Evolutionary conservation across 305 asterid species (phyloP).

Genomic region (Petunia hybrid): DNA sequence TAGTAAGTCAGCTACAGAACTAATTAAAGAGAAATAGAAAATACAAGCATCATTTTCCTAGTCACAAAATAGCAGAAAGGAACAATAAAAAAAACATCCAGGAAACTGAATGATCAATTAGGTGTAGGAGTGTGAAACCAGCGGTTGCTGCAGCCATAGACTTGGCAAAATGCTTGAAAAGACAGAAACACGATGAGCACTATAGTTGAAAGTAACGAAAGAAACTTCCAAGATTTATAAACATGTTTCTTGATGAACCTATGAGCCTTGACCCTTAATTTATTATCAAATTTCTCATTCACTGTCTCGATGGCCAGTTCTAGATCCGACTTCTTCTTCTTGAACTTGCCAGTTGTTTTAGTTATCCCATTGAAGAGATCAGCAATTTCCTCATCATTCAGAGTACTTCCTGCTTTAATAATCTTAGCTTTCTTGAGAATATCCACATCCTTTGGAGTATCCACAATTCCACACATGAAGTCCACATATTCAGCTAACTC

Average conservation of each 20-base stretch:
- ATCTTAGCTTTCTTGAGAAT: conserved; percentile 34
- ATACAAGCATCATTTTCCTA: no score
- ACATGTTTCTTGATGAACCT: conserved; percentile 13
- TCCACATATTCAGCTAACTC: conserved; percentile 50
- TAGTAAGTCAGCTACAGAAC: no score
- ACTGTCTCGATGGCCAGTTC: conserved; percentile 6
- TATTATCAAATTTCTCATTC: conserved; percentile 13
- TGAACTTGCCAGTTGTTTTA: conserved; percentile 8
- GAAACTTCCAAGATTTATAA: background rate
- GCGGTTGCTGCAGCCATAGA: conserved; percentile 42
- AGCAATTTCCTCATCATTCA: conserved; percentile 34
- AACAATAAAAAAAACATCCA: no score
- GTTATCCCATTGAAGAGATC: conserved; percentile 41
- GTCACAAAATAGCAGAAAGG: no score
- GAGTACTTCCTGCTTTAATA: background rate
- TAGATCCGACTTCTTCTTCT: background rate
- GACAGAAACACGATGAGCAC: conserved; percentile 34
- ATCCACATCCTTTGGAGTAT: conserved; percentile 34
- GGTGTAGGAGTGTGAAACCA: background rate
- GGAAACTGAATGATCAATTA: background rate
- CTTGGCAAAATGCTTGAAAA: conserved; percentile 43
- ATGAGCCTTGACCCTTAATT: conserved; percentile 15
- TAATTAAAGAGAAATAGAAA: no score
- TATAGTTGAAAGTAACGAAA: background rate
- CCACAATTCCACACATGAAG: conserved; percentile 42